Conservation (phyloP, 2,329 filamentous ascomycete species). For the Xylaria sp. region DNA sequence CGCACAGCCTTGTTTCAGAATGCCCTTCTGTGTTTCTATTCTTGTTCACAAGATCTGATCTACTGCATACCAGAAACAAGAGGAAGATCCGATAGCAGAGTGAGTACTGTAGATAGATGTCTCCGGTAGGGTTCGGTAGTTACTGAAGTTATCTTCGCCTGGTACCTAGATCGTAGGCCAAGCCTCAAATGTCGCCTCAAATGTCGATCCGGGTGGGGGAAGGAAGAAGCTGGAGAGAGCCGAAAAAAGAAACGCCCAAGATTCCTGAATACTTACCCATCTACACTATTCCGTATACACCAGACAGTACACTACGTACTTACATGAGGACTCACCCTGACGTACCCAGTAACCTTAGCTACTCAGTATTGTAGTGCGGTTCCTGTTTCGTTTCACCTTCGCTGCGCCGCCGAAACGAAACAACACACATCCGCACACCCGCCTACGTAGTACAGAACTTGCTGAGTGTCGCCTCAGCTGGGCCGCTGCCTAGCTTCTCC, state of each 20-base stretch:
- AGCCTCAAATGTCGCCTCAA: too few relatives aligned
- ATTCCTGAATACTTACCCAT: background rate
- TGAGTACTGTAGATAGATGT: background rate
- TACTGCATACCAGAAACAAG: background rate
- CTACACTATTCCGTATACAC: background rate
- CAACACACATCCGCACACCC: background rate
- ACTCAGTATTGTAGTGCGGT: background rate
- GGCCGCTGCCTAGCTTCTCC: conserved; percentile 7
- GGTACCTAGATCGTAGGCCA: conserved; percentile 29
- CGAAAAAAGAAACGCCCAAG: conserved; percentile 5
- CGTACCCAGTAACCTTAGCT: conserved; percentile 12
- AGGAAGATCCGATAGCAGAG: conserved; percentile 11
- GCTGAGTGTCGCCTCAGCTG: conserved; percentile 19
- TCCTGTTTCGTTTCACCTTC: conserved; percentile 28
- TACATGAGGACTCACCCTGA: conserved; percentile 8
- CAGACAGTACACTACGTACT: background rate
- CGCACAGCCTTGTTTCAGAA: conserved; percentile 36
- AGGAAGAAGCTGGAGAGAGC: conserved; percentile 6
- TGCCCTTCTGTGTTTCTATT: conserved; percentile 25
- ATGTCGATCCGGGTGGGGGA: conserved; percentile 17
- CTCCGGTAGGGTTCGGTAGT: background rate
- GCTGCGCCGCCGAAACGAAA: conserved; percentile 13
- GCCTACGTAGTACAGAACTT: conserved; percentile 2
- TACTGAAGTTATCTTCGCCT: conserved; percentile 6
- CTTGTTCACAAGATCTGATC: conserved; percentile 29